A percentile compares a stretch with the other conserved stretches of the same genome.
Evolutionary conservation across 306 rosid species (phyloP).

Genomic region (Quercus glauca): DNA sequence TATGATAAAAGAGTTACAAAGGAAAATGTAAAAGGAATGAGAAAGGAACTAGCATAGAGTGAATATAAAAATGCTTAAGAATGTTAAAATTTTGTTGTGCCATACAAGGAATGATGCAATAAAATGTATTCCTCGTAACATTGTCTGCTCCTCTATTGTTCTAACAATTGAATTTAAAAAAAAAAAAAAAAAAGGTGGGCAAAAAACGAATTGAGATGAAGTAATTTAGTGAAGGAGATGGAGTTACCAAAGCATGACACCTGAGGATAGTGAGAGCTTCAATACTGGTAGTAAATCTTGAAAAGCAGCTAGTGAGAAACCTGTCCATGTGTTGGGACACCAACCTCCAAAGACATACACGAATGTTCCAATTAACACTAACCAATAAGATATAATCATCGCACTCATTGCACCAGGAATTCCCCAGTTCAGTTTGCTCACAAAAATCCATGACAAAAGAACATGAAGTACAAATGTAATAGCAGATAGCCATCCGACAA

Average conservation of each 20-base stretch:
- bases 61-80: no score
- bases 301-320: constrained; percentile 49
- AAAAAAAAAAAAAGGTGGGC: no score
- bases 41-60: no score
- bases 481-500: constrained; percentile 48
- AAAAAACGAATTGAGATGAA: no score
- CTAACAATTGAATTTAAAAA: no score
- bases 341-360: constrained; percentile 47
- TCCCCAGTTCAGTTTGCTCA: constrained; percentile 29
- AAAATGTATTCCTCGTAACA: no score
- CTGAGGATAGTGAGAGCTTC: constrained; percentile 57
- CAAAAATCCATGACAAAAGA: constrained; percentile 49
- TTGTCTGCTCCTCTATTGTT: no score
- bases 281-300: constrained; percentile 53
- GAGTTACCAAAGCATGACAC: constrained; percentile 56
- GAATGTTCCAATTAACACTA: constrained; percentile 47
- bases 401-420: constrained; percentile 47
- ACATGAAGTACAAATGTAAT: constrained; percentile 30
- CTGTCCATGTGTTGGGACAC: constrained; percentile 53
- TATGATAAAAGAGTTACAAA: not conserved
- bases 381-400: constrained; percentile 45
- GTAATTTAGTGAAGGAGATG: not conserved
- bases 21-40: not conserved
- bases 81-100: no score
- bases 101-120: no score